Base-by-base conservation (phyloP, 2,329 filamentous ascomycete species). In the Cryphonectria nitschkei region DNA sequence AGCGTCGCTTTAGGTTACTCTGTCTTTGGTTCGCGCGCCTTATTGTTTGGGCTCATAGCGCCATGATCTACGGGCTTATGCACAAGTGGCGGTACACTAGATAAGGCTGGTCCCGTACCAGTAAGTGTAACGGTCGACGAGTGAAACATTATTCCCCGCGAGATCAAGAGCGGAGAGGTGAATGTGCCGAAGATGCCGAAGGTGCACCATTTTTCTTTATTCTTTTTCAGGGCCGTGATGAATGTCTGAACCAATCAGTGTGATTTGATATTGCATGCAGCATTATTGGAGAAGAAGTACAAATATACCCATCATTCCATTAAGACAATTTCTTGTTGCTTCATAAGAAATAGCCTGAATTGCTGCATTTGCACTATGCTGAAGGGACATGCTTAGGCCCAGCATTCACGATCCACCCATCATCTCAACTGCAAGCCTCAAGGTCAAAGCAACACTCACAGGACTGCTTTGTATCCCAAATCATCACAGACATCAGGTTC, bases 91-190 rank as follows among this genome's bases (percentile, higher is more conserved):
- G 46, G 19, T 13, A 16, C 32, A 6, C 26, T 34, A 69, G 69
- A 71, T 71, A 69, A 56, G 54, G 67, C 64, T 52, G 26, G 43
- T 43, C 29, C 52, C 54, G 41, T 29, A 16, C 65, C 54, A 71
- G 64, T 71, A 67, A 67, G 54, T 4, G 26, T 14, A 34, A n/a
- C 19, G 43, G 16, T 8, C 43, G 16, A 50, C 22, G 7, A 50
- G 46, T 50, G 46, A 50, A 50, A 50, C 46, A 50, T 46, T 50
- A 9, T n/a, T 19, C 19, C 13, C 54, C 26, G 26, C 54, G 13
- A 58, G 54, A 58, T 7, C 54, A 58, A 32, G 13, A 58, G 2
- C 26, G 54, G 26, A 4, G 26, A 4, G 32, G 14, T 29, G 4
- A 6, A 58, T 22, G 7, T 61, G 58, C 58, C 34, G 19, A 61